Conservation (phyloP, 306 rosid species). For the Argentina anserina region DNA sequence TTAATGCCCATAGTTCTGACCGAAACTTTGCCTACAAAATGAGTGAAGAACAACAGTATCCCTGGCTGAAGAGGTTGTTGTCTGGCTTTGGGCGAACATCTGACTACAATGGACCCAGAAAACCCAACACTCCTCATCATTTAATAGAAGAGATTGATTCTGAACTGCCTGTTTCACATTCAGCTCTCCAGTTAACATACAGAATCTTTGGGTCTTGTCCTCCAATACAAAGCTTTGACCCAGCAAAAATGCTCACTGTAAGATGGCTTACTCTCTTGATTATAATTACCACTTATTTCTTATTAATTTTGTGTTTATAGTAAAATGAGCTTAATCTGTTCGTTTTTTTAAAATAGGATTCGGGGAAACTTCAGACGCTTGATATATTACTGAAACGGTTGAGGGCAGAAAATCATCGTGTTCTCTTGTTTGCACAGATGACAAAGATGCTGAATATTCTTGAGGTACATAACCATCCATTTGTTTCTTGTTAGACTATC, state of each 20-base stretch:
- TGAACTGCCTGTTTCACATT: constrained; percentile 62
- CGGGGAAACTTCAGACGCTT: constrained; percentile 99
- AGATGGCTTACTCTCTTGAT: constrained; percentile 24
- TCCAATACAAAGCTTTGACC: constrained; percentile 93
- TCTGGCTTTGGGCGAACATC: constrained; percentile 94
- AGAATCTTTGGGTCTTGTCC: constrained; percentile 91
- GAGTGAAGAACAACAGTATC: constrained; percentile 77
- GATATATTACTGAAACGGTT: constrained; percentile 92
- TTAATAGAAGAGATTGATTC: constrained; percentile 89
- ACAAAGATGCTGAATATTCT: constrained; percentile 98
- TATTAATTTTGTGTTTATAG: not conserved
- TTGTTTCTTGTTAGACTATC: constrained; percentile 14
- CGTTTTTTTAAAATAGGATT: constrained; percentile 68
- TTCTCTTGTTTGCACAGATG: constrained; percentile 98
- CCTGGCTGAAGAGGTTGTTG: constrained; percentile 87
- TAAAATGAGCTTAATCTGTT: constrained; percentile 14
- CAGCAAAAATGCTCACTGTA: constrained; percentile 95
- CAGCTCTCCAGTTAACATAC: constrained; percentile 87
- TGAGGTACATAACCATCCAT: constrained; percentile 55
- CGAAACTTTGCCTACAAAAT: constrained; percentile 74
- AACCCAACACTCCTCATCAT: constrained; percentile 65
- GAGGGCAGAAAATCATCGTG: constrained; percentile 88
- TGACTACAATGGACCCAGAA: constrained; percentile 82
- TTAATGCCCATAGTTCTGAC: constrained; percentile 74
- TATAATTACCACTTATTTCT: constrained; percentile 6